These are phyloP conservation scores for Gaeumannomyces tritici DNA, from an alignment of 2,329 filamentous ascomycete species.

Conservation along the genomic window DNA sequence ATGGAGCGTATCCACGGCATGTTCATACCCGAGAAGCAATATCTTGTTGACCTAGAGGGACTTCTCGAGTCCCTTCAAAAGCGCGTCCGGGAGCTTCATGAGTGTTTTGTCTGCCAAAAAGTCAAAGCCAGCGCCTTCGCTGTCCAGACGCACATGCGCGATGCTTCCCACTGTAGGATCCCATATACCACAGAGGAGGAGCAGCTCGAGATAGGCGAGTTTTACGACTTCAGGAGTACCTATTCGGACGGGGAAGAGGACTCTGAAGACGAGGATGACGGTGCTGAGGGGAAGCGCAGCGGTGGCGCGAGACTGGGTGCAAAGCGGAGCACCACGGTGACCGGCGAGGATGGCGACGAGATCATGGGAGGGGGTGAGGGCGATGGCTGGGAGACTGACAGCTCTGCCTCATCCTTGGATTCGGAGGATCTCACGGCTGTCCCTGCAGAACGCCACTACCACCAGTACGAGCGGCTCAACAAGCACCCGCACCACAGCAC, in stretches of 20 bases:
- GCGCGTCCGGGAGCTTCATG: slow-evolving; percentile 69
- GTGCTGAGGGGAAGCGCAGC: slow-evolving; percentile 30
- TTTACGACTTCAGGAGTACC: slow-evolving; percentile 92
- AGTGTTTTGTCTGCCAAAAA: slow-evolving; percentile 86
- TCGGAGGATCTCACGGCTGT: slow-evolving; percentile 76
- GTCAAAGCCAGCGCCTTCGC: slow-evolving; percentile 68
- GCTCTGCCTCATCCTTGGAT: slow-evolving; percentile 77
- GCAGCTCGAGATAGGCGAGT: slow-evolving; percentile 89
- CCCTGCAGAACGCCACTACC: slow-evolving; percentile 61
- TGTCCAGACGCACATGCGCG: slow-evolving; percentile 93
- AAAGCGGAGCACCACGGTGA: slow-evolving; percentile 41
- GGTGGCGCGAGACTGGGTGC: slow-evolving; percentile 63
- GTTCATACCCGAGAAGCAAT: slow-evolving; percentile 87
- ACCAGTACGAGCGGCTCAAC: slow-evolving; percentile 63
- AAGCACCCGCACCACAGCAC: slow-evolving; percentile 69
- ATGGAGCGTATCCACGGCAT: slow-evolving; percentile 93
- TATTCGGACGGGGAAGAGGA: slow-evolving; percentile 67
- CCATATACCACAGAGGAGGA: slow-evolving; percentile 82
- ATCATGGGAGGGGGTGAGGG: slow-evolving; percentile 42
- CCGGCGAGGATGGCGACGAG: slow-evolving; percentile 40
- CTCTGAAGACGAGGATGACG: slow-evolving; percentile 49
- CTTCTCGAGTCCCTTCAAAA: slow-evolving; percentile 68
- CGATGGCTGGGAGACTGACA: slow-evolving; percentile 94
- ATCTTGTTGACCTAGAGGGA: slow-evolving; percentile 73
- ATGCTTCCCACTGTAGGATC: slow-evolving; percentile 95